Percentiles rank a stretch among this genome's conserved stretches.
phyloP scores from a whole-genome alignment of 23 red algal species.

The Gracilaria caudata region DNA sequence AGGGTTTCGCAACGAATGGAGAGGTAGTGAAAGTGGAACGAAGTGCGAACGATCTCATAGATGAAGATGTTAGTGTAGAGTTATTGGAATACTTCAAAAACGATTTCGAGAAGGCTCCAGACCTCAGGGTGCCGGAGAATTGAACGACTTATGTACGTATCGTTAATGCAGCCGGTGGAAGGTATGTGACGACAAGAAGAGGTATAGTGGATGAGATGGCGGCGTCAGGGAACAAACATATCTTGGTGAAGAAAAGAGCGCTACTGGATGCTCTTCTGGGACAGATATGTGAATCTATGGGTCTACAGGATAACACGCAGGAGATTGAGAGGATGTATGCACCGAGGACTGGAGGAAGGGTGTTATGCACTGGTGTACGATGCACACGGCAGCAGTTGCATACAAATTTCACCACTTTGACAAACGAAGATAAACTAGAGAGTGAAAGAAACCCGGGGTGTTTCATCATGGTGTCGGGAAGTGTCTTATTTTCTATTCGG shows the following conservation, averaged over 20 bases:
- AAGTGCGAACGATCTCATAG: no score
- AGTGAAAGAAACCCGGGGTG: slow-evolving; percentile 8
- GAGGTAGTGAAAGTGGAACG: no score
- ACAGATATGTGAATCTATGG: background rate
- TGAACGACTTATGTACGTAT: no score
- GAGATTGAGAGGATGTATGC: background rate
- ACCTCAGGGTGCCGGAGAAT: no score
- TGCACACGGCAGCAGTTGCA: background rate
- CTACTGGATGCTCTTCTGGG: background rate
- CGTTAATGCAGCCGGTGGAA: no score
- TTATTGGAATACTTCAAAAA: no score
- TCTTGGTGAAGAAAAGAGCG: background rate
- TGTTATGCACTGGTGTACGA: background rate
- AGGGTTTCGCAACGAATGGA: no score
- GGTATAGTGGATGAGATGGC: background rate
- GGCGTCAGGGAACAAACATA: background rate
- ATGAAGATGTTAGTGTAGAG: no score
- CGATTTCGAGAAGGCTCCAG: no score
- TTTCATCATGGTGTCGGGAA: slow-evolving; percentile 31
- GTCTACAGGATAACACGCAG: background rate
- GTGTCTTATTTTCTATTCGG: background rate
- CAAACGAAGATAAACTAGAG: background rate
- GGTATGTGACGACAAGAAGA: no score
- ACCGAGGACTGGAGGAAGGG: background rate
- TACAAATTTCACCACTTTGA: background rate